These are phyloP conservation scores for Monilinia fructicola DNA, from an alignment of 2,329 filamentous ascomycete genomes.

Conservation along the genomic window DNA sequence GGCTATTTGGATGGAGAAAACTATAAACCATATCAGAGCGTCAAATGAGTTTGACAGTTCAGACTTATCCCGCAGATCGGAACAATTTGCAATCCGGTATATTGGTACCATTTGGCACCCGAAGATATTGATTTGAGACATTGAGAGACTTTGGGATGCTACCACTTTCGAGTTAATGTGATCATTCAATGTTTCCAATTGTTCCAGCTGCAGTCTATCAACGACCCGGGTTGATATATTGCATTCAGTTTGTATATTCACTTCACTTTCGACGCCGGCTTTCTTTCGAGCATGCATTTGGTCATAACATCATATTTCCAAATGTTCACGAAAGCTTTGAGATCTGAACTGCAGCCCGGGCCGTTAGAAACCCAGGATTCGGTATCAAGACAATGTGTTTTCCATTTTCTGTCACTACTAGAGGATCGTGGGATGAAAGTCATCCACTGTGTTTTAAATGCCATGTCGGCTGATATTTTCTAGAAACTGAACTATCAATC, in stretches of 20 bases:
- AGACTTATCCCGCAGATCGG: not conserved
- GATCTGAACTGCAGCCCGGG: not conserved
- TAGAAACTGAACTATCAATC: slow-evolving; percentile 52
- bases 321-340: not conserved
- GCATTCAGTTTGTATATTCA: too few relatives aligned
- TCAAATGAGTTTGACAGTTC: not conserved
- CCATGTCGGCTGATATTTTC: slow-evolving; percentile 4
- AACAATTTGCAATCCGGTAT: not conserved
- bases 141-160: not conserved
- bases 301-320: not conserved
- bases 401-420: not conserved
- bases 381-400: not conserved
- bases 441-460: not conserved
- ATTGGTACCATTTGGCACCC: not conserved
- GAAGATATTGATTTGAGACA: not conserved
- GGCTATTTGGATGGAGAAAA: not conserved
- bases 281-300: not conserved
- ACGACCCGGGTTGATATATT: not conserved
- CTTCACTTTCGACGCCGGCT: not conserved
- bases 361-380: not conserved
- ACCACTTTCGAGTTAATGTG: not conserved
- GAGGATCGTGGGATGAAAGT: not conserved
- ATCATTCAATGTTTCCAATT: not conserved
- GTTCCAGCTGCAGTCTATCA: not conserved
- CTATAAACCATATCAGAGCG: not conserved